Evolutionary conservation across 1,139 yeast genomes (phyloP).

Genomic region (Casaregolazyma lundiana): DNA sequence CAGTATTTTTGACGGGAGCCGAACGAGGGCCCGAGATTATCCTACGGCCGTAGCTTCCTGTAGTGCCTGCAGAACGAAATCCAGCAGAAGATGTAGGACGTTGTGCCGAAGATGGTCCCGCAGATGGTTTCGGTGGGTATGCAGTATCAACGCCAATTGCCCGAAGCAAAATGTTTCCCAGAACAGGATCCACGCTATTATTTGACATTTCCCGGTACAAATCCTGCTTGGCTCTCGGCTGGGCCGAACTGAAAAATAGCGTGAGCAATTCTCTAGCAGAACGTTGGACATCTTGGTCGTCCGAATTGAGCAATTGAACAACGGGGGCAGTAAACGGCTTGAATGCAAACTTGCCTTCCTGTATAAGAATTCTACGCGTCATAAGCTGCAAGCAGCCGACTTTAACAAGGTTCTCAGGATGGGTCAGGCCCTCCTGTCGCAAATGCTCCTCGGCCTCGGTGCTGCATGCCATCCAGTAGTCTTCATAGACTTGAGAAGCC

Average conservation of each 20-base stretch:
- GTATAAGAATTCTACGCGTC: conserved; percentile 33
- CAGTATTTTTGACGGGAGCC: conserved; percentile 1
- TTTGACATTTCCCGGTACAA: conserved; percentile 43
- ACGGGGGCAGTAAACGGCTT: conserved; percentile 40
- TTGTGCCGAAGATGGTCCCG: conserved; percentile 1
- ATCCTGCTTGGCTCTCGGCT: conserved; percentile 43
- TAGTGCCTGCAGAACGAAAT: not conserved
- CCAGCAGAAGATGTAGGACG: not conserved
- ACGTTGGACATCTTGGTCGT: conserved; percentile 32
- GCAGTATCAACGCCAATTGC: conserved; percentile 17
- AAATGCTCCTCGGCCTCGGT: conserved; percentile 49
- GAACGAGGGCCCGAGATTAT: conserved; percentile 2
- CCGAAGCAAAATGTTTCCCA: conserved; percentile 14
- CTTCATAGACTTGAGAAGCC: conserved; percentile 56
- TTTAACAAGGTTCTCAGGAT: conserved; percentile 40
- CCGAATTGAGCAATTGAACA: conserved; percentile 38
- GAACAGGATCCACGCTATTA: conserved; percentile 10
- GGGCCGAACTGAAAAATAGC: conserved; percentile 40
- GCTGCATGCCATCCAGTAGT: conserved; percentile 64
- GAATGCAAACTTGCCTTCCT: conserved; percentile 41
- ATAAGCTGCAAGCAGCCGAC: conserved; percentile 42
- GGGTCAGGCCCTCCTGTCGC: conserved; percentile 48
- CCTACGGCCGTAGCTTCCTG: not conserved
- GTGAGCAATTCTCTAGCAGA: conserved; percentile 37
- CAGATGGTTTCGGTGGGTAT: conserved; percentile 8